These are phyloP conservation scores for Leishmania guyanensis DNA, from an alignment of 208 protist species.

Conservation along the genomic window DNA sequence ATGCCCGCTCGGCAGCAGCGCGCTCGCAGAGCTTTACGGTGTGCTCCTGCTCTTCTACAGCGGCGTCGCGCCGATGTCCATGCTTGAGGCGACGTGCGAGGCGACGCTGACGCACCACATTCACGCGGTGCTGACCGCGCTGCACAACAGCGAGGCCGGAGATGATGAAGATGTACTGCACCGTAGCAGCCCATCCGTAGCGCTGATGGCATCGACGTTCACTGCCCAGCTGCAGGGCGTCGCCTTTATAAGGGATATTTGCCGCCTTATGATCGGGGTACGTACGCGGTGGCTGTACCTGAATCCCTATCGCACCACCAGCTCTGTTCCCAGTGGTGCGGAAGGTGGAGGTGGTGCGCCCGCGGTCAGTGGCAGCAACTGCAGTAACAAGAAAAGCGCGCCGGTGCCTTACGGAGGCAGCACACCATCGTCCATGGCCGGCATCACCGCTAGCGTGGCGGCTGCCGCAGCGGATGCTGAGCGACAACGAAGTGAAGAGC, in stretches of 20 bases:
- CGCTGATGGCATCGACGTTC: conserved; percentile 23
- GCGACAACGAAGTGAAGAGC: conserved; percentile 16
- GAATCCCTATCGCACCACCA: conserved; percentile 6
- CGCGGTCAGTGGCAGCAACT: neutral
- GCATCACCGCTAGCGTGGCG: conserved; percentile 21
- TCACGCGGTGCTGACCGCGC: conserved; percentile 28
- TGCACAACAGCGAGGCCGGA: conserved; percentile 28
- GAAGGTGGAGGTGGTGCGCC: neutral
- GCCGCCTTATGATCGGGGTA: conserved; percentile 34
- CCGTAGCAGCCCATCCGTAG: neutral
- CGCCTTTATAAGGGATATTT: conserved; percentile 72
- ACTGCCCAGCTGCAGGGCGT: conserved; percentile 55
- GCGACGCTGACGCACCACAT: conserved; percentile 70
- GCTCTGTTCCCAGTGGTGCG: neutral
- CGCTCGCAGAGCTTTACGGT: conserved; percentile 51
- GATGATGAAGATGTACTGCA: neutral
- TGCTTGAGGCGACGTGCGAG: conserved; percentile 69
- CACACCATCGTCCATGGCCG: conserved; percentile 27
- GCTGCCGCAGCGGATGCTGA: conserved; percentile 10
- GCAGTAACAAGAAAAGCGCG: neutral
- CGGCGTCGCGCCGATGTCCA: conserved; percentile 41
- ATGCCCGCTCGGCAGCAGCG: conserved; percentile 43
- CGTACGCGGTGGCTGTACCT: conserved; percentile 34
- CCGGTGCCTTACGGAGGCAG: neutral
- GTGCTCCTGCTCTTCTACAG: conserved; percentile 62